Conservation (phyloP, 192 early-diverging fungal genomes). For the Coemansia sp. region DNA sequence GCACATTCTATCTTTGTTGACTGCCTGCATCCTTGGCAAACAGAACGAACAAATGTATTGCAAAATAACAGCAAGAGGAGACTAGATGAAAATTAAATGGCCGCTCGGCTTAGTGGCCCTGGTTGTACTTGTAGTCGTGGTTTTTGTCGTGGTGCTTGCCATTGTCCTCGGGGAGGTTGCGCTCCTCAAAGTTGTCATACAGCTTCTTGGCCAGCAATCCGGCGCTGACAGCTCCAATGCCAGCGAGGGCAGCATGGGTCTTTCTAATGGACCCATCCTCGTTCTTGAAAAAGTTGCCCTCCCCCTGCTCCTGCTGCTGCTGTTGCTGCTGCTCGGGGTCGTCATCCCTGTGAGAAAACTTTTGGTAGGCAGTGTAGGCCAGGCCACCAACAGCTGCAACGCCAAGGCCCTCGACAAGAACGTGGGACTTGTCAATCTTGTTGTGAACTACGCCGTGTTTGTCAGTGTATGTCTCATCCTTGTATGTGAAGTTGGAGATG, state of each 20-base stretch:
- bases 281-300: conserved; percentile 15
- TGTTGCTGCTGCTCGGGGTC: not conserved
- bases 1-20: not conserved
- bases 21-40: not conserved
- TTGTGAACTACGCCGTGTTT: conserved; percentile 1
- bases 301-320: not conserved
- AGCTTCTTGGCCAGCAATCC: conserved; percentile 19
- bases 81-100: no score
- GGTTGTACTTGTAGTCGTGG: conserved; percentile 2
- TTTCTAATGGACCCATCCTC: conserved; percentile 32
- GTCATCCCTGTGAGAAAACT: not conserved
- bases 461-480: conserved; percentile 6
- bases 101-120: not conserved
- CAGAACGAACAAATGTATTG: not conserved
- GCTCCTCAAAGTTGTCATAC: conserved; percentile 22
- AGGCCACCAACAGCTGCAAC: not conserved
- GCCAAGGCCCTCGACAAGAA: not conserved
- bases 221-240: conserved; percentile 10
- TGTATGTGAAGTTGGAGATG: not conserved
- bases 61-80: not conserved
- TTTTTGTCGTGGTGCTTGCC: conserved; percentile 1
- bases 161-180: conserved; percentile 14
- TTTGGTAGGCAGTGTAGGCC: conserved; percentile 4
- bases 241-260: conserved; percentile 20
- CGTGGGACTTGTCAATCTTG: conserved; percentile 11